phyloP scores from a whole-genome alignment of 1,284 basidiomycete genomes.

The Ustilago tritici region DNA sequence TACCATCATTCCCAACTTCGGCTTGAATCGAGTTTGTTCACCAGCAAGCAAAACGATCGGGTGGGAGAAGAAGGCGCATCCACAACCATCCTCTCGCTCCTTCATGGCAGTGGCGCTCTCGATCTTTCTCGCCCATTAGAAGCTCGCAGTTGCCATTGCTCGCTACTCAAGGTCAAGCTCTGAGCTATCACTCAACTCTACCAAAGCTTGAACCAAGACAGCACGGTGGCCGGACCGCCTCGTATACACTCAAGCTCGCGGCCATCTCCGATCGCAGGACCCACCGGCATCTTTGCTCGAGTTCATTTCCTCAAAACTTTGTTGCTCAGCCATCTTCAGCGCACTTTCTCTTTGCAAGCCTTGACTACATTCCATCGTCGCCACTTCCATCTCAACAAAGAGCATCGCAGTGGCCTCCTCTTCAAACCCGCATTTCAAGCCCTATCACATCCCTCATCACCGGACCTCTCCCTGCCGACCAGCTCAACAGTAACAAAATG shows the following conservation, averaged over 20 bases:
- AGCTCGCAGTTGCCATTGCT: not conserved
- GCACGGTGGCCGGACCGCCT: not conserved
- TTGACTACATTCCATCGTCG: not conserved
- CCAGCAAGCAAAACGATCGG: not conserved
- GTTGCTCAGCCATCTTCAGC: not conserved
- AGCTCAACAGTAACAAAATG: constrained; percentile 24
- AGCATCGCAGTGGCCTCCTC: not conserved
- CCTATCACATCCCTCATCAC: not conserved
- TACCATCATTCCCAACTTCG: not conserved
- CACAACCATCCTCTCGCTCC: not conserved
- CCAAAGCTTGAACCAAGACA: not conserved
- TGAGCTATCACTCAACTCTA: not conserved
- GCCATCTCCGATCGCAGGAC: not conserved
- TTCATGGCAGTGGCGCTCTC: not conserved
- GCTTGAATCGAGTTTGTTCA: not conserved
- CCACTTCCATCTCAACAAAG: not conserved
- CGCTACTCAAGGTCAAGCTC: not conserved
- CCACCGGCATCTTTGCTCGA: constrained; percentile 4
- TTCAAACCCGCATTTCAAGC: not conserved
- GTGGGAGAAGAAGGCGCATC: not conserved
- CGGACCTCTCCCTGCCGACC: not conserved
- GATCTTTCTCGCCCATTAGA: not conserved
- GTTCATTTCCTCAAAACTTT: constrained; percentile 9
- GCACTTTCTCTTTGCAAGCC: no score
- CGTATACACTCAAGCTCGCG: not conserved